Evolutionary conservation across 2,329 filamentous ascomycete species (phyloP), one percentile per base, ranked within the genome.

Genomic region (Fusarium guadeloupense): DNA sequence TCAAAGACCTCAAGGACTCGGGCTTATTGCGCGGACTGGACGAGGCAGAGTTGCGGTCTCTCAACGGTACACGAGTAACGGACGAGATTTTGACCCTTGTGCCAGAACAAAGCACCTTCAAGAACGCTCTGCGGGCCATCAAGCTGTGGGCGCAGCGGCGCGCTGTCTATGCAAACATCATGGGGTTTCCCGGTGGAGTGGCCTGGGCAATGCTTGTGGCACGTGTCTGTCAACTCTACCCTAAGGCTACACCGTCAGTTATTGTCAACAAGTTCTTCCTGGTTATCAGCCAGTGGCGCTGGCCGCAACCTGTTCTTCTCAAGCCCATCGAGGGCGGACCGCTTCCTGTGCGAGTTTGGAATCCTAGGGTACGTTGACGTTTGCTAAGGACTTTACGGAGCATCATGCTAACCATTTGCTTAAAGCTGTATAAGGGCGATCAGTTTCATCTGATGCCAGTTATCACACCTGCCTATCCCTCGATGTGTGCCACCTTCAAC

Each of bases 201-300:
- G 95, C 95, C 6, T 99, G 94, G 92, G 95, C 94, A 12, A 97
- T 99, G 90, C 85, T 99, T 71, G 93, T 98, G 23, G 95, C 95
- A 45, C 86, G 95, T 62, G 91, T 98, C 35, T 98, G 95, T 75
- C 95, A 99, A 76, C 84, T 99, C 14, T 99, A 98, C 70, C 95
- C 95, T 13, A 93, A 92, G 72, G 95, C 95, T 7, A 91, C 92
- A 9, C 91, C 91, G 16, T 92, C 93, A 2, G 90, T 93, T 20
- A 89, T 99, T 51, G 89, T 99, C 34, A 86, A 89, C 72, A 97
- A 97, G 74, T 98, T 99, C 81, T 99, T 98, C 77, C 84, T 90
- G 67, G 89, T 99, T 64, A 92, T 98, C 80, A 86, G 87, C 64
- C 87, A 89, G 64, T 99, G 95, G 95, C 87, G 87, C 26, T 99